These are phyloP conservation scores for Cudoniella acicularis DNA, from an alignment of 495 filamentous ascomycete genomes.

Conservation along the genomic window DNA sequence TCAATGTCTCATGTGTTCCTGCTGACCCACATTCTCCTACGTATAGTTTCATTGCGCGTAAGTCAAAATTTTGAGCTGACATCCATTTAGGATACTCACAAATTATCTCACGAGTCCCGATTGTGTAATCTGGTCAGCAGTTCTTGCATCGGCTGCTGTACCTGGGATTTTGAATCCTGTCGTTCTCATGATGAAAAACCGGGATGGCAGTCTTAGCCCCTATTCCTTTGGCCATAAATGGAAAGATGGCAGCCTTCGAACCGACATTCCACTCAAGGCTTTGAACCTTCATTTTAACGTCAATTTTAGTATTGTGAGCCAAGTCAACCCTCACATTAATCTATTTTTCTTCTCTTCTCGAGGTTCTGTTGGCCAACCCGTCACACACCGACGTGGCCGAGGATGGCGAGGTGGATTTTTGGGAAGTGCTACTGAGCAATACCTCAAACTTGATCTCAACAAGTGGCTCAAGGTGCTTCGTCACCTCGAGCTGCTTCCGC, in stretches of 20 bases:
- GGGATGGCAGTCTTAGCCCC: slow-evolving; percentile 68
- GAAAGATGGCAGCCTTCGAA: slow-evolving; percentile 93
- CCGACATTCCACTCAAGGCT: slow-evolving; percentile 91
- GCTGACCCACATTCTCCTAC: slow-evolving; percentile 92
- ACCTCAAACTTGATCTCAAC: slow-evolving; percentile 88
- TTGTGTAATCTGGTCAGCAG: slow-evolving; percentile 97
- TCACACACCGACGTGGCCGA: slow-evolving; percentile 88
- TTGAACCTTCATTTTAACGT: slow-evolving; percentile 97
- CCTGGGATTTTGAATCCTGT: slow-evolving; percentile 95
- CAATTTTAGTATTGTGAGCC: slow-evolving; percentile 91
- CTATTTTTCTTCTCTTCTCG: slow-evolving; percentile 97
- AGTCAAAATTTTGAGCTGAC: not conserved
- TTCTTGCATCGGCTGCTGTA: slow-evolving; percentile 91
- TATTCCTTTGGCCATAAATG: slow-evolving; percentile 97
- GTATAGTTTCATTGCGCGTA: not conserved
- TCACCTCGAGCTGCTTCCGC: slow-evolving; percentile 85
- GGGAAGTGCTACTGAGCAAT: slow-evolving; percentile 87
- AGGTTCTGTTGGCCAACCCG: slow-evolving; percentile 84
- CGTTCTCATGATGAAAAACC: slow-evolving; percentile 91
- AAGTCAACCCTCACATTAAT: slow-evolving; percentile 97
- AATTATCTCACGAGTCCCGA: slow-evolving; percentile 94
- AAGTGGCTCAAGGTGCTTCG: slow-evolving; percentile 96
- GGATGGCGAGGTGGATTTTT: slow-evolving; percentile 96
- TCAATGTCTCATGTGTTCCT: slow-evolving; percentile 96
- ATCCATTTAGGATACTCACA: slow-evolving; percentile 56